Percentiles rank a stretch among this genome's conserved stretches.
phyloP scores from a whole-genome alignment of 1,139 yeast species.

The Sugiyamaella grinbergsii region DNA sequence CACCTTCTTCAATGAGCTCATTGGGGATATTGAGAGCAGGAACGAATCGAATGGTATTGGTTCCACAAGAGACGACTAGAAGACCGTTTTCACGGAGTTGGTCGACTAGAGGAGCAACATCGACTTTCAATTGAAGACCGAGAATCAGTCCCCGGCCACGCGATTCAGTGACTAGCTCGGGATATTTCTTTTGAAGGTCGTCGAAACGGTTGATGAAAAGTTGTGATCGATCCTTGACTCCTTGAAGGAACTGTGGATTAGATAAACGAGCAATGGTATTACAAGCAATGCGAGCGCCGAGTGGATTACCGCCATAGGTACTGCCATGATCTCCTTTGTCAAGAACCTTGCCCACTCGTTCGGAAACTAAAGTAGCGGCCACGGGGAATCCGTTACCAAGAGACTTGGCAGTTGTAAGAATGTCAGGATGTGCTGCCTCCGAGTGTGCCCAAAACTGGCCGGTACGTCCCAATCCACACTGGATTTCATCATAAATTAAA shows the following conservation, averaged over 20 bases:
- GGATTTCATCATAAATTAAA: slow-evolving; percentile 92
- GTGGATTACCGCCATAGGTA: slow-evolving; percentile 96
- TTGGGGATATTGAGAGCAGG: slow-evolving; percentile 88
- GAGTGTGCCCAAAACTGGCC: slow-evolving; percentile 95
- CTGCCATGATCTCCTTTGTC: slow-evolving; percentile 97
- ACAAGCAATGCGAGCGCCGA: slow-evolving; percentile 79
- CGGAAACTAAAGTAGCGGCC: slow-evolving; percentile 88
- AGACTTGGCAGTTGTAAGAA: slow-evolving; percentile 92
- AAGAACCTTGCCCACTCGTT: slow-evolving; percentile 68
- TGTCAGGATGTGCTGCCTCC: slow-evolving; percentile 86
- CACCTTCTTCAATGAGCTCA: slow-evolving; percentile 67
- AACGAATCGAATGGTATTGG: slow-evolving; percentile 83
- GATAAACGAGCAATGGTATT: slow-evolving; percentile 72
- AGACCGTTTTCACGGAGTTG: slow-evolving; percentile 79
- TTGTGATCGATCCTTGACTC: slow-evolving; percentile 61
- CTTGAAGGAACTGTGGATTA: slow-evolving; percentile 57
- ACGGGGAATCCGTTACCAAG: slow-evolving; percentile 98
- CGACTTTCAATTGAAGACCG: slow-evolving; percentile 73
- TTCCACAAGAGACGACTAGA: slow-evolving; percentile 85
- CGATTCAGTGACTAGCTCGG: slow-evolving; percentile 56
- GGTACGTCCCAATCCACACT: slow-evolving; percentile 92
- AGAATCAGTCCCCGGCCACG: slow-evolving; percentile 88
- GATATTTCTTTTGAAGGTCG: slow-evolving; percentile 56
- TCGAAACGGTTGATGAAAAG: slow-evolving; percentile 55
- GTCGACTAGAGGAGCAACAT: slow-evolving; percentile 65